These are phyloP conservation scores for Fusarium sp. DNA, from an alignment of 2,329 filamentous ascomycete genomes.

Conservation along the genomic window DNA sequence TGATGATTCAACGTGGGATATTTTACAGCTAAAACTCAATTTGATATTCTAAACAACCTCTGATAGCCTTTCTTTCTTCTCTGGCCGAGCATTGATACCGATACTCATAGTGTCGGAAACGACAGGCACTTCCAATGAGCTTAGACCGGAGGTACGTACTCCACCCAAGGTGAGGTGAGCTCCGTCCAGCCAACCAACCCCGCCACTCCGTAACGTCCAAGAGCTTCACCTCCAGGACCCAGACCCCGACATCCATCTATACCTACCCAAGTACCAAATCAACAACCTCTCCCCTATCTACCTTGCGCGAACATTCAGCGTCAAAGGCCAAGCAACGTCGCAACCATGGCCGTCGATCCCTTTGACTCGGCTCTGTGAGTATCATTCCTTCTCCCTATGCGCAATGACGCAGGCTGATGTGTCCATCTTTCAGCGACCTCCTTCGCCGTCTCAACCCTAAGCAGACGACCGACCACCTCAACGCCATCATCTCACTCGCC, in stretches of 20 bases:
- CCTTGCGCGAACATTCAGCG: background rate
- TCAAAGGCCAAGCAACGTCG: background rate
- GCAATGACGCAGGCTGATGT: conserved; percentile 23
- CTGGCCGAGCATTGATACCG: background rate
- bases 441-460: conserved; percentile 97
- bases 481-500: conserved; percentile 84
- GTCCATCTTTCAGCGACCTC: conserved; percentile 74
- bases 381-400: conserved; percentile 1
- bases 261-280: conserved; percentile 1
- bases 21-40: background rate
- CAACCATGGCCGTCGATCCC: conserved; percentile 64
- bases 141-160: conserved; percentile 31
- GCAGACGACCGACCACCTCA: conserved; percentile 86
- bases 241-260: conserved; percentile 1
- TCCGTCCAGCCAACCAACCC: conserved; percentile 32
- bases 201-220: conserved; percentile 38
- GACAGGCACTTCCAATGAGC: conserved; percentile 3
- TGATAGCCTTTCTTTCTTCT: background rate
- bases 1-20: background rate
- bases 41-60: background rate
- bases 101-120: background rate
- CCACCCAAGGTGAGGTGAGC: conserved; percentile 28
- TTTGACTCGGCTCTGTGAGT: conserved; percentile 80
- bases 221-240: conserved; percentile 30
- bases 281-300: background rate